Evolutionary conservation across 371 early-diverging fungal species (phyloP), one percentile per base, ranked within the genome.

Genomic region (Saksenaea vasiformis): DNA sequence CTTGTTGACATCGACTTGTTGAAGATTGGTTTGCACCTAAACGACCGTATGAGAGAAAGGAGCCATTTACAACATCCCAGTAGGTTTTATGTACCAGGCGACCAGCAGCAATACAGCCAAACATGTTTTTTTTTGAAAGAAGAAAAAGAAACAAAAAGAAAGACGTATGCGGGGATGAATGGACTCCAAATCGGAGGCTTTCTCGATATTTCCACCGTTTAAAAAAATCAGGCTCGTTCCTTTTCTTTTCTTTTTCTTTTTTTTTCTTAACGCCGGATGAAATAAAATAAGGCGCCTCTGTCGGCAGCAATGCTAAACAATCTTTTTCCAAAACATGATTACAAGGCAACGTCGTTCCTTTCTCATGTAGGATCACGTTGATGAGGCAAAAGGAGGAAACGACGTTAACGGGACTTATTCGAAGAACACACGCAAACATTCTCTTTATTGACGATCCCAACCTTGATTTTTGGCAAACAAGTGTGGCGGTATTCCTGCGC

Each of bases 21-120:
- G 92, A 57, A 95, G 69, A 64, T 95, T 93, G 17, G 95, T 95
- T 79, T 95, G 96, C 27, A 95, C 93, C 93, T 91, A 64, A 27
- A 36, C 11, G 51, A 1, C n/a, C 11, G 41, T 22, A 51, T 14
- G 15, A 60, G 34, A n/a, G 22, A 13, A 47, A 13, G 54, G 13
- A 4, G 13, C 14, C 19, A 58, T 60, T 56, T 41, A 28, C 27
- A 28, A 4, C 19, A n/a, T n/a, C n/a, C n/a, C n/a, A n/a, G n/a
- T n/a, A n/a, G 13, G 34, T 54, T 60, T 19, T 37, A 14, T 39
- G 64, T 82, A 92, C 93, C 73, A 92, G 76, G 22, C 94, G 85
- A 47, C 94, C 94, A 15, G 93, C 92, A 60, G 90, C 90, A 68
- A 95, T 91, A 79, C 91, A 91, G 37, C 94, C 95, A 79, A 94